Conservation (phyloP, 2,329 filamentous ascomycete species). For the Reticulascus tulasneorum region DNA sequence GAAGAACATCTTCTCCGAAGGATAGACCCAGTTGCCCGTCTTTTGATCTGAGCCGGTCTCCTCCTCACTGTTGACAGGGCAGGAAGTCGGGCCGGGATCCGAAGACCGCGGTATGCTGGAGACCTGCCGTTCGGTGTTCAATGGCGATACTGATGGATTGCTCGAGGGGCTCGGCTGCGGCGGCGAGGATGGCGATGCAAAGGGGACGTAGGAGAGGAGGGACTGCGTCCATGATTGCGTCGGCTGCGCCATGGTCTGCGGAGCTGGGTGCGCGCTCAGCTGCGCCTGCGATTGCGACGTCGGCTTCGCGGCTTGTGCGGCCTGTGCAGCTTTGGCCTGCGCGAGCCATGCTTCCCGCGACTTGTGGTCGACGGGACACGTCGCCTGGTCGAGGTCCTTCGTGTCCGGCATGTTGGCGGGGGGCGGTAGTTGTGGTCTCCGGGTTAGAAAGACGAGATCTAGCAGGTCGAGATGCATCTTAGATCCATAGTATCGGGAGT, state of each 20-base stretch:
- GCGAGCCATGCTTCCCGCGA: slow-evolving; percentile 83
- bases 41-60: slow-evolving; percentile 68
- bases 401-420: slow-evolving; percentile 3
- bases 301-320: slow-evolving; percentile 27
- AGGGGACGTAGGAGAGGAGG: slow-evolving; percentile 37
- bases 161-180: slow-evolving; percentile 75
- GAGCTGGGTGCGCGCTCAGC: slow-evolving; percentile 13
- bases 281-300: slow-evolving; percentile 17
- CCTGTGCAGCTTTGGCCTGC: slow-evolving; percentile 54
- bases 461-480: slow-evolving; percentile 12
- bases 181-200: slow-evolving; percentile 27
- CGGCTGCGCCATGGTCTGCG: slow-evolving; percentile 9
- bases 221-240: slow-evolving; percentile 40
- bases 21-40: slow-evolving; percentile 94
- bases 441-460: slow-evolving; percentile 12
- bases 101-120: slow-evolving; percentile 66
- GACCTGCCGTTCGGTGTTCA: slow-evolving; percentile 67
- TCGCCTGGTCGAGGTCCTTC: slow-evolving; percentile 4
- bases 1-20: slow-evolving; percentile 96
- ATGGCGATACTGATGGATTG: slow-evolving; percentile 38
- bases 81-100: slow-evolving; percentile 24
- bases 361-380: slow-evolving; percentile 37
- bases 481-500: slow-evolving; percentile 2
- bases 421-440: slow-evolving; percentile 1
- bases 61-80: slow-evolving; percentile 65